Conservation (phyloP, 768 basidiomycete genomes). For the Russula earlei region DNA sequence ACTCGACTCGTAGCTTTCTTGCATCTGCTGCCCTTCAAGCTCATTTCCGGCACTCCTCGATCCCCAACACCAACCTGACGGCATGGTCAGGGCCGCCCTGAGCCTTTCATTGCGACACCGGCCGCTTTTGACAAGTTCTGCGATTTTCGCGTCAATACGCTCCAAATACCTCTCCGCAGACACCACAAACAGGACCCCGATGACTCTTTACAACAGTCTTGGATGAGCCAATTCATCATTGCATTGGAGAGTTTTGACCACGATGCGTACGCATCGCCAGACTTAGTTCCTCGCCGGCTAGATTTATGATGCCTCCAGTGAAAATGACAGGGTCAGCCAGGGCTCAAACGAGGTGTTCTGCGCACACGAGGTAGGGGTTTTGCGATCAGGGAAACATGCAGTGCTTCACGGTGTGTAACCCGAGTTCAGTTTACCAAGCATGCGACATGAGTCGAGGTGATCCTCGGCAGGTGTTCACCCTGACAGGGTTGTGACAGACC, state of each 20-base stretch:
- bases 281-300: not conserved
- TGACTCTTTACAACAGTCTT: slow-evolving; percentile 50
- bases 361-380: slow-evolving; percentile 52
- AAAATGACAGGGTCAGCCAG: slow-evolving; percentile 64
- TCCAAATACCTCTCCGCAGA: slow-evolving; percentile 43
- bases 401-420: not conserved
- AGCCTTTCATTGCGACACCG: not conserved
- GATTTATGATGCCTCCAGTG: slow-evolving; percentile 33
- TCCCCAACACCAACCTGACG: too few relatives aligned
- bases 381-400: slow-evolving; percentile 4
- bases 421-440: slow-evolving; percentile 51
- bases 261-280: slow-evolving; percentile 37
- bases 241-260: slow-evolving; percentile 43
- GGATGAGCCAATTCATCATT: slow-evolving; percentile 48
- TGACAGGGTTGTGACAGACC: slow-evolving; percentile 27
- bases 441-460: slow-evolving; percentile 33
- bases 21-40: too few relatives aligned
- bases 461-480: not conserved
- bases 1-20: too few relatives aligned
- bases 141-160: slow-evolving; percentile 52
- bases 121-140: slow-evolving; percentile 49
- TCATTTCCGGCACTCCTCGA: too few relatives aligned
- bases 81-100: not conserved
- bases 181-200: slow-evolving; percentile 41
- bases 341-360: slow-evolving; percentile 54